Base-by-base conservation (phyloP, 164 flowering plant genomes). In the Nymphaea thermarum region DNA sequence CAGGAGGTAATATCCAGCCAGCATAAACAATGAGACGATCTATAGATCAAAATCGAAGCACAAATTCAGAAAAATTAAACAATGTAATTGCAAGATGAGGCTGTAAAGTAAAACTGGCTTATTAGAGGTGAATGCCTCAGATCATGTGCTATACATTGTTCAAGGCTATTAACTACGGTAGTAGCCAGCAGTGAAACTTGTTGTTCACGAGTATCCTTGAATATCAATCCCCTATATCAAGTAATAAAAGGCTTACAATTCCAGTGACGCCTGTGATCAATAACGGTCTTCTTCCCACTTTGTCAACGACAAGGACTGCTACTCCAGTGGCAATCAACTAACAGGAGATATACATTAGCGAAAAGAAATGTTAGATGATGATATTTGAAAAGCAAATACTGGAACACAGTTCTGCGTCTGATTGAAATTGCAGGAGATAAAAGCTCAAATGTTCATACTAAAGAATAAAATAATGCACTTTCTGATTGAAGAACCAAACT, bases 181-280 rank as follows among this genome's bases (percentile, higher is more conserved):
- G 57, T 51, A 51, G 57, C 14, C 8, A 51, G 14, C 57, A 2
- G 3, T 8, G 57, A 15, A 15, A 51, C 14, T 51, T 15, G 14
- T 15, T 15, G 12, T 4, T 51, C 14, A 51, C 14, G 8, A 10
- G 14, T 51, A 51, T 62, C 64, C 64, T 62, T 11, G 64, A 62
- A 62, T 11, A 62, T 62, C 7, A 17, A 17, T 6, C 12, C 42
- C 11, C n/a, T 7, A n/a, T 3, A 64, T 10, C 66, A 25, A 43
- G 43, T 18, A 17, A 62, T 62, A 41, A 62, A 59, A 18, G 63
- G 80, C 93, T 82, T 83, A 90, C 98, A 66, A 90, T 88, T 43
- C 96, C 99, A 73, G 89, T 85, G 68, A 91, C 96, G 68, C 98
- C 99, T 62, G 89, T 90, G 66, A 94, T 86, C 42, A 94, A 83